Conservation (phyloP, 768 basidiomycete genomes). For the Postia placenta region DNA sequence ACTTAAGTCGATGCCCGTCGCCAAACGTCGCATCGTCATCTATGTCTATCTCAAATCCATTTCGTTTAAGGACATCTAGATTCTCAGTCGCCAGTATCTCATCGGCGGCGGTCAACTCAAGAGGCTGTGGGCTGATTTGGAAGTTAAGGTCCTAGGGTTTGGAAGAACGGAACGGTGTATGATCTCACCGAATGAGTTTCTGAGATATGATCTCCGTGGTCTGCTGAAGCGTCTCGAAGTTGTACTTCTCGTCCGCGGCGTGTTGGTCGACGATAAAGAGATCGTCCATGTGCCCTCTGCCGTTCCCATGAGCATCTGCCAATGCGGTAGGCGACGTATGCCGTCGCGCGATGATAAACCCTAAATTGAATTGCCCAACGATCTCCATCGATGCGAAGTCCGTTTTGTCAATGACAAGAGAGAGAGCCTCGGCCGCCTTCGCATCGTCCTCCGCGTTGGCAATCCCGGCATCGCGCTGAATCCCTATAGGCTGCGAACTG, state of each 20-base stretch:
- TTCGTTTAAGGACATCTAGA: slow-evolving; percentile 70
- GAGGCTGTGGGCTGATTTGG: slow-evolving; percentile 54
- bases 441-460: slow-evolving; percentile 41
- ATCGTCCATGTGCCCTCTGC: slow-evolving; percentile 54
- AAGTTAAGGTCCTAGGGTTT: background rate
- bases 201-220: slow-evolving; percentile 90
- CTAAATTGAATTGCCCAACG: slow-evolving; percentile 92
- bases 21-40: slow-evolving; percentile 34
- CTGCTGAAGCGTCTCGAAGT: slow-evolving; percentile 89
- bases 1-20: slow-evolving; percentile 43
- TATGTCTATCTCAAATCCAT: slow-evolving; percentile 82
- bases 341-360: slow-evolving; percentile 85
- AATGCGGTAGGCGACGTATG: background rate
- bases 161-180: background rate
- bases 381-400: slow-evolving; percentile 85
- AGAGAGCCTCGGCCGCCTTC: slow-evolving; percentile 59
- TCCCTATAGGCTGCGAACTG: background rate
- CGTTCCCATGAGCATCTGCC: slow-evolving; percentile 8
- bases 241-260: slow-evolving; percentile 97
- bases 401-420: slow-evolving; percentile 78
- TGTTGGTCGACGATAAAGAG: slow-evolving; percentile 97
- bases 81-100: slow-evolving; percentile 87
- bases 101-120: slow-evolving; percentile 87
- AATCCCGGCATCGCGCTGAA: slow-evolving; percentile 15
- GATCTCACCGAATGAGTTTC: slow-evolving; percentile 66